These are phyloP conservation scores for Hemisphaericaspora xylanilytica DNA, from an alignment of 1,139 yeast species.

Conservation along the genomic window DNA sequence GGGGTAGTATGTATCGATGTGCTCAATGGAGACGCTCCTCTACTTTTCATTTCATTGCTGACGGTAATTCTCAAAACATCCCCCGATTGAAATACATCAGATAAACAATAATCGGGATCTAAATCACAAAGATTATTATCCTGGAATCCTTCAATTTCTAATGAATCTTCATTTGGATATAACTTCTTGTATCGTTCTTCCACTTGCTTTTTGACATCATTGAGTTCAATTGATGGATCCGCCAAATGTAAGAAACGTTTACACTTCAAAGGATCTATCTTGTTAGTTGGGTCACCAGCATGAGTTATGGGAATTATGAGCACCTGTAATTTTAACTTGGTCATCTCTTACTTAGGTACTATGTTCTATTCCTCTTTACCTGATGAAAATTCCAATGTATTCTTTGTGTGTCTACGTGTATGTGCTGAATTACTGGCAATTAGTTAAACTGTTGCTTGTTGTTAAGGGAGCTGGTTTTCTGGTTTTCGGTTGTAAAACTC, in stretches of 20 bases:
- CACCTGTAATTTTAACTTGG: constrained; percentile 38
- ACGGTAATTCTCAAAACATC: constrained; percentile 56
- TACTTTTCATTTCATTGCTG: constrained; percentile 18
- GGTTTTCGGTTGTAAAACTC: background rate
- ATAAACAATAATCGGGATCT: constrained; percentile 68
- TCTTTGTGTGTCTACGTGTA: too few species aligned
- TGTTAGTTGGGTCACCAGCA: constrained; percentile 17
- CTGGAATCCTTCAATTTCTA: constrained; percentile 57
- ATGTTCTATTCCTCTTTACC: background rate
- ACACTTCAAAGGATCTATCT: constrained; percentile 12
- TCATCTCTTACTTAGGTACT: constrained; percentile 16
- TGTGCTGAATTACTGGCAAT: background rate
- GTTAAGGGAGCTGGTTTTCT: too few species aligned
- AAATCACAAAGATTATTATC: constrained; percentile 67
- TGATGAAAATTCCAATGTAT: background rate
- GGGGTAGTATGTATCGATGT: constrained; percentile 1
- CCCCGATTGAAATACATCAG: constrained; percentile 58
- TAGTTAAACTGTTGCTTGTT: background rate
- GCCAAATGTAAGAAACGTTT: constrained; percentile 66
- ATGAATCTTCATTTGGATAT: constrained; percentile 57
- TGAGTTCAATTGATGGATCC: constrained; percentile 40
- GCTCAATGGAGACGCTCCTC: background rate
- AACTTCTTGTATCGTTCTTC: constrained; percentile 51
- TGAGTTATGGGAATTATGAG: constrained; percentile 33
- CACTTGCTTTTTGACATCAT: constrained; percentile 46